Conservation (phyloP, 805 yeast species). For the Vanderwaltozyma yarrowii region DNA sequence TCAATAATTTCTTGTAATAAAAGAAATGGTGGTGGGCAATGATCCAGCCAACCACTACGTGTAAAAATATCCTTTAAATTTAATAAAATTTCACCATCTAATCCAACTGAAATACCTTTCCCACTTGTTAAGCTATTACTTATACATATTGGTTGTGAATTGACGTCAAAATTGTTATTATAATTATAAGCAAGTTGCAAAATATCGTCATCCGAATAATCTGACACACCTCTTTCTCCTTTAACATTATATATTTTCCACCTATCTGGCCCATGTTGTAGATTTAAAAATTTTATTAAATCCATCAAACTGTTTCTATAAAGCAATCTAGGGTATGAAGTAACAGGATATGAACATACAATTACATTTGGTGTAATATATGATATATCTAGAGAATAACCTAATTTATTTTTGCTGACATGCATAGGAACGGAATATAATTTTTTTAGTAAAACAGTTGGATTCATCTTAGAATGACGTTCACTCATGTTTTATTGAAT, state of each 20-base stretch:
- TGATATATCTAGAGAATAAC: slow-evolving; percentile 46
- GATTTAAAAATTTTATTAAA: slow-evolving; percentile 38
- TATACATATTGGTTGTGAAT: slow-evolving; percentile 5
- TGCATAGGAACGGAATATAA: slow-evolving; percentile 12
- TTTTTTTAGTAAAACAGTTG: not conserved
- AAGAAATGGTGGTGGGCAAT: slow-evolving; percentile 58
- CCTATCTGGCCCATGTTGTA: slow-evolving; percentile 34
- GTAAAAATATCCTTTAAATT: not conserved
- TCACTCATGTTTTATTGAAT: not conserved
- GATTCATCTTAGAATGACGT: not conserved
- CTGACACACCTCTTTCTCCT: slow-evolving; percentile 40
- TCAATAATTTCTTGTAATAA: slow-evolving; percentile 36
- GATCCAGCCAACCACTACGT: slow-evolving; percentile 59
- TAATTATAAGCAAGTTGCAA: not conserved
- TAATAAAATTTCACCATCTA: not conserved
- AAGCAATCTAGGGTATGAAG: slow-evolving; percentile 31
- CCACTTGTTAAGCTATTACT: not conserved
- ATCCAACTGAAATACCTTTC: not conserved
- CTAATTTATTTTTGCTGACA: slow-evolving; percentile 20
- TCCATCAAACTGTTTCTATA: slow-evolving; percentile 46
- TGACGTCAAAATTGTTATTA: not conserved
- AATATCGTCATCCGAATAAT: slow-evolving; percentile 23
- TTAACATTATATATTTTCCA: slow-evolving; percentile 76
- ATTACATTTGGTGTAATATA: slow-evolving; percentile 55
- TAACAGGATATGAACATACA: slow-evolving; percentile 70